Base-by-base conservation (phyloP, 257 asterid genomes). In the Voacanga thouarsii region DNA sequence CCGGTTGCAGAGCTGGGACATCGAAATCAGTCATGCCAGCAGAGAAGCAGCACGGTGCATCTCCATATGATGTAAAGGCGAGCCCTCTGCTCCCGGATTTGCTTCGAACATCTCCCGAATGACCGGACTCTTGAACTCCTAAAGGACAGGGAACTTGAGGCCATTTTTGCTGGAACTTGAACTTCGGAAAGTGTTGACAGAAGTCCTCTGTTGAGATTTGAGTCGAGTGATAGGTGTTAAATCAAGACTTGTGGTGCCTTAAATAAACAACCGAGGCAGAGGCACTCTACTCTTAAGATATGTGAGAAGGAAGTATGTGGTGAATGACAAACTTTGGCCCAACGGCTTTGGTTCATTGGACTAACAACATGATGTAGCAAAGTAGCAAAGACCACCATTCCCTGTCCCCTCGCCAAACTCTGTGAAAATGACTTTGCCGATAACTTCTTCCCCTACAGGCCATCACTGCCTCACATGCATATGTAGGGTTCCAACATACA, bases 41-140 rank as follows among this genome's bases (percentile, higher is more conserved):
- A 85, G 21, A 87, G 85, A 8, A 94, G 98, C 77, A 92, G 75
- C 75, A 94, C 88, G 0, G 92, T 84, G 44, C 98, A 94, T 83
- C 92, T 84, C 98, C 98, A 94, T 23, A 89, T 84, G 82, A 94
- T 94, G 81, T 94, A 94, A 44, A 94, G 87, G 68, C 97, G 90
- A 6, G 97, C 94, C 78, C 89, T 88, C 1, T 90, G 94, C 75
- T 89, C 90, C 37, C 96, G 75, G 12, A 92, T 81, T 69, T 91
- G 97, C 91, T 94, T 92, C 24, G 96, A 86, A 67, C 94, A 84
- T n/a, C 88, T 84, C 47, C 87, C 91, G 7, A 37, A 75, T 3
- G 93, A 80, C 61, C 91, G 64, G 50, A 88, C 84, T 66, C 87
- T 92, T 33, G 92, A 85, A 76, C 92, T 80, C 68, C 86, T 87